phyloP scores from a whole-genome alignment of 2,329 filamentous ascomycete genomes.

The Chalara sp. region DNA sequence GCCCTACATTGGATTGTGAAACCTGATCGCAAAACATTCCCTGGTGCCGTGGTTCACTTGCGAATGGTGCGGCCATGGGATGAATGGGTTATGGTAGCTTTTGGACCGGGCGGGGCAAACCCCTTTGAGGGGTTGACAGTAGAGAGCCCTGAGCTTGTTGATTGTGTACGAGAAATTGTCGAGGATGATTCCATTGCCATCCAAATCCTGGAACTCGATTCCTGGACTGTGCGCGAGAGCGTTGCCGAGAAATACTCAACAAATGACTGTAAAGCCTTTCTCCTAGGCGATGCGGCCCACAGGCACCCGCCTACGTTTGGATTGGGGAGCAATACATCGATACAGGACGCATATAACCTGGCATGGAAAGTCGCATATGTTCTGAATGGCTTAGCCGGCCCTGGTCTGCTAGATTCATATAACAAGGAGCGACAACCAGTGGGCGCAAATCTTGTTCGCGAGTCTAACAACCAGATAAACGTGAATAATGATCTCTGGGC shows the following conservation, averaged over 20 bases:
- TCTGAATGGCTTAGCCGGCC: constrained; percentile 28
- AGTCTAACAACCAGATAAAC: neutral
- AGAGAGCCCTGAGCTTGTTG: neutral
- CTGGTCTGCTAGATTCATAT: constrained; percentile 34
- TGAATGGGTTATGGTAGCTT: constrained; percentile 29
- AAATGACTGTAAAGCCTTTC: neutral
- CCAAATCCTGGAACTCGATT: neutral
- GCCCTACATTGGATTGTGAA: constrained; percentile 56
- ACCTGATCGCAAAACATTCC: constrained; percentile 39
- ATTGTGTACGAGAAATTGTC: neutral
- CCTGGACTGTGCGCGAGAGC: neutral
- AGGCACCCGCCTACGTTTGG: constrained; percentile 48
- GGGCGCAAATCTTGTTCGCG: constrained; percentile 25
- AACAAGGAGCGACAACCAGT: constrained; percentile 39
- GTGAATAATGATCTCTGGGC: neutral
- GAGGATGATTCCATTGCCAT: neutral
- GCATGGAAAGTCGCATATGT: constrained; percentile 46
- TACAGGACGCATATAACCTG: constrained; percentile 46
- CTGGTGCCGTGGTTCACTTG: constrained; percentile 43
- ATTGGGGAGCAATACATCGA: constrained; percentile 48
- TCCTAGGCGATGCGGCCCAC: constrained; percentile 44
- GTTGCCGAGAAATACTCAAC: neutral
- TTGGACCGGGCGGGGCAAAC: neutral
- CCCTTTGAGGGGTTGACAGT: neutral
- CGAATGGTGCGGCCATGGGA: constrained; percentile 58